Conservation (phyloP, 2,329 filamentous ascomycete species). For the Cordyceps javanica region DNA sequence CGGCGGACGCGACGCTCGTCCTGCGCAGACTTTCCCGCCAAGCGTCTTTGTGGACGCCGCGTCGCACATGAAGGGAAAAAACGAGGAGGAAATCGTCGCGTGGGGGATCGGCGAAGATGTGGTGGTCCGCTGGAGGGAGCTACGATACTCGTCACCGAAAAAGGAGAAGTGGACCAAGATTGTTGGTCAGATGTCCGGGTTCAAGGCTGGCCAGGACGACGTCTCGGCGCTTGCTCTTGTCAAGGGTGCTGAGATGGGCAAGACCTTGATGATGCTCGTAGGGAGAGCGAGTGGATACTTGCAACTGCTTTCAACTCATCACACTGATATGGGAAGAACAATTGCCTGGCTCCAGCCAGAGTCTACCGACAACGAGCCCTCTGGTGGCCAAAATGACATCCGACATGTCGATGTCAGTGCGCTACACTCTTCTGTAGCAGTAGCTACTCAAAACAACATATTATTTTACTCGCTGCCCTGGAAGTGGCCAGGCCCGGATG, state of each 20-base stretch:
- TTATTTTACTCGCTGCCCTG: conserved; percentile 14
- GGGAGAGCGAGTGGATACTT: conserved; percentile 39
- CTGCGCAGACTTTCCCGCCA: conserved; percentile 12
- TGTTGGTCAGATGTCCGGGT: conserved; percentile 28
- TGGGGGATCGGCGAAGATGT: conserved; percentile 42
- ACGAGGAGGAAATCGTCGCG: conserved; percentile 32
- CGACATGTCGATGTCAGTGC: conserved; percentile 15
- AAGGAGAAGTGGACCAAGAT: conserved; percentile 14
- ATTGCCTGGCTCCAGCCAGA: conserved; percentile 17
- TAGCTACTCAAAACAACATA: conserved; percentile 15
- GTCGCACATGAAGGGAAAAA: not conserved
- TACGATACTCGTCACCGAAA: conserved; percentile 13
- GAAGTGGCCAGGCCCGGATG: not conserved
- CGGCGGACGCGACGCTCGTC: conserved; percentile 11
- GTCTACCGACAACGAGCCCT: not conserved
- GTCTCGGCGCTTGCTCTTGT: conserved; percentile 34
- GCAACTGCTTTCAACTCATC: conserved; percentile 31
- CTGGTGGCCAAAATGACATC: conserved; percentile 11
- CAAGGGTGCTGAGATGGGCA: conserved; percentile 16
- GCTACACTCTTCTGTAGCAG: conserved; percentile 12
- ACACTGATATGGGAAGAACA: conserved; percentile 21
- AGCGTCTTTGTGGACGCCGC: conserved; percentile 6
- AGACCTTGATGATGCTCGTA: conserved; percentile 26
- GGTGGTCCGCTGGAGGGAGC: conserved; percentile 31
- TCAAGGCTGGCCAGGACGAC: conserved; percentile 34